phyloP scores from a whole-genome alignment of 2,329 filamentous ascomycete species.

The Colletotrichum theobromicola region DNA sequence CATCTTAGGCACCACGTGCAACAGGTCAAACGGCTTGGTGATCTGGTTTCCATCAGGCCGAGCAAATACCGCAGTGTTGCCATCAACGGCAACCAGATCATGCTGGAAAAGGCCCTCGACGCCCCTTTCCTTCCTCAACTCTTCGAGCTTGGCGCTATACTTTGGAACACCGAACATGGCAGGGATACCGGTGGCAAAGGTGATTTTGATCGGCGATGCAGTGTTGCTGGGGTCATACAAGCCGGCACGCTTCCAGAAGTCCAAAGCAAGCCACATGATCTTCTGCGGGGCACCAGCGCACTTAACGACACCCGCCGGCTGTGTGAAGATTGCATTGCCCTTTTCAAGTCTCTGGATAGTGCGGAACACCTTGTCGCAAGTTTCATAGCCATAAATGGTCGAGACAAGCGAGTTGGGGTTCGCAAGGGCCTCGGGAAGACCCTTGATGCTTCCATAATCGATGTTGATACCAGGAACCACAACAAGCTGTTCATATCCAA shows the following conservation, averaged over 20 bases:
- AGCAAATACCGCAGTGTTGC: conserved; percentile 57
- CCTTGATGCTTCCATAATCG: conserved; percentile 56
- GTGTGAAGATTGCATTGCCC: conserved; percentile 63
- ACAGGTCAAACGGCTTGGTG: conserved; percentile 54
- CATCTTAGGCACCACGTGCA: conserved; percentile 66
- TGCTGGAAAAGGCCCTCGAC: conserved; percentile 66
- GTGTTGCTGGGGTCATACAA: conserved; percentile 49
- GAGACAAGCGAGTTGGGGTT: conserved; percentile 54
- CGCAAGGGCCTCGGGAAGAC: conserved; percentile 60
- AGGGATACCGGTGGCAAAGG: conserved; percentile 60
- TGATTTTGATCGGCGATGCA: conserved; percentile 52
- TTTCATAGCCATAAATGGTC: conserved; percentile 63
- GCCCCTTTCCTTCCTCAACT: conserved; percentile 56
- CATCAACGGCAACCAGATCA: conserved; percentile 58
- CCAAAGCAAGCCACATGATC: conserved; percentile 65
- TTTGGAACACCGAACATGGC: conserved; percentile 67
- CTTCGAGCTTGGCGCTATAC: conserved; percentile 59
- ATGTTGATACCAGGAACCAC: conserved; percentile 64
- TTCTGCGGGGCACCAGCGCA: conserved; percentile 68
- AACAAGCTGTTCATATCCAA: conserved; percentile 69
- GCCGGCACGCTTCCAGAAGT: conserved; percentile 61
- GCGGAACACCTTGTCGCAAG: conserved; percentile 56
- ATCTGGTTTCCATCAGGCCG: conserved; percentile 48
- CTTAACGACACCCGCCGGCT: conserved; percentile 63
- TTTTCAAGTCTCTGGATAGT: conserved; percentile 51